Conservation (phyloP, 305 asterid species). For the Euphrasia arctica region DNA sequence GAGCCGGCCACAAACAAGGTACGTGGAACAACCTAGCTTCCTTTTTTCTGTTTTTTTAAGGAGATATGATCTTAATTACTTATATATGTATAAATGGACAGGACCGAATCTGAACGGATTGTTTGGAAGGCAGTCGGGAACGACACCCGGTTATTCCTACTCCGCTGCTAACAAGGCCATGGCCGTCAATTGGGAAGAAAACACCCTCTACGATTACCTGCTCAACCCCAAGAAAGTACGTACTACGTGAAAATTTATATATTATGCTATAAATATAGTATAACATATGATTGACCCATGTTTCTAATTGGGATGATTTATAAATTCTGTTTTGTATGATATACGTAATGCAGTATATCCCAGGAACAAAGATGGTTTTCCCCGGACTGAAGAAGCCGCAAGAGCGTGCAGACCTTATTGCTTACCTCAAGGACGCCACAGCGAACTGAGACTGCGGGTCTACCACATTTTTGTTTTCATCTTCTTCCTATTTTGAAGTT, state of each 20-base stretch:
- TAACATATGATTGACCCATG: no score
- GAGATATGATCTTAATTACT: background rate
- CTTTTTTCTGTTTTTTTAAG: background rate
- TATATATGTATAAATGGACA: slow-evolving; percentile 15
- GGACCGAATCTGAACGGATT: slow-evolving; percentile 96
- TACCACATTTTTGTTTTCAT: background rate
- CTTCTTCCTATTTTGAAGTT: background rate
- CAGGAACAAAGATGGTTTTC: slow-evolving; percentile 97
- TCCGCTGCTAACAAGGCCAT: slow-evolving; percentile 86
- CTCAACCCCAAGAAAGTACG: slow-evolving; percentile 93
- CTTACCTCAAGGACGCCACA: slow-evolving; percentile 54
- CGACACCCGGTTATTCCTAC: slow-evolving; percentile 86
- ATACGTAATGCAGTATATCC: slow-evolving; percentile 63
- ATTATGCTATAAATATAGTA: no score
- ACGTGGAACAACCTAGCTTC: background rate
- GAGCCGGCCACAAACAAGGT: slow-evolving; percentile 99
- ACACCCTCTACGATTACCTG: slow-evolving; percentile 78
- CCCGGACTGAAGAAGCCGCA: slow-evolving; percentile 96
- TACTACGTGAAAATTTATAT: no score
- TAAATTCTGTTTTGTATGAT: background rate
- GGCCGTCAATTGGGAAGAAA: slow-evolving; percentile 92
- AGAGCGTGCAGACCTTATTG: slow-evolving; percentile 86
- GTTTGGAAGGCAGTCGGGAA: slow-evolving; percentile 90
- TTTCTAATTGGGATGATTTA: background rate
- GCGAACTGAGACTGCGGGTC: background rate